These are phyloP conservation scores for Kandelia obovata DNA, from an alignment of 345 rosid species.

Conservation along the genomic window DNA sequence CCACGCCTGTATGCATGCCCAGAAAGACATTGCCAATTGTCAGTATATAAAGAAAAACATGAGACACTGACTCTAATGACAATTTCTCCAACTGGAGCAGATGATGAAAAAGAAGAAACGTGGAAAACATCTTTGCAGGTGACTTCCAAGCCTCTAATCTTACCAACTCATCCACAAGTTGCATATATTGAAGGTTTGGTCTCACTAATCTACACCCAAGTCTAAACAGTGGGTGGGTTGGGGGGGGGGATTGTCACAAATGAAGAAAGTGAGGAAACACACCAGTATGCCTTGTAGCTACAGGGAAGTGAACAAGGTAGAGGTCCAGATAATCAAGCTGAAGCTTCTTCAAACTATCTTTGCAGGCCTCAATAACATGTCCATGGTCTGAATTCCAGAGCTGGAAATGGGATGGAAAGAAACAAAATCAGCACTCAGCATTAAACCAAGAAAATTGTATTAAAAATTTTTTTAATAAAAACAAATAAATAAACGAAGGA, in stretches of 20 bases:
- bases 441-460: not conserved
- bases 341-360: constrained; percentile 81
- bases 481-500: not conserved
- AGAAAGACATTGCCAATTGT: not conserved
- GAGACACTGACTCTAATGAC: not conserved
- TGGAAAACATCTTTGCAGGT: not conserved
- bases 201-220: too few relatives aligned
- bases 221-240: too few relatives aligned
- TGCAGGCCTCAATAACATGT: constrained; percentile 82
- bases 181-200: not conserved
- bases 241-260: not conserved
- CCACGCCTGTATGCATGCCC: constrained; percentile 51
- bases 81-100: not conserved
- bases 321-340: constrained; percentile 85
- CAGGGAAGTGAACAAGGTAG: constrained; percentile 80
- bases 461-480: not conserved
- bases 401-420: constrained; percentile 28
- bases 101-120: not conserved
- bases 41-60: not conserved
- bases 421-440: not conserved
- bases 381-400: constrained; percentile 98
- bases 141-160: not conserved
- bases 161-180: not conserved
- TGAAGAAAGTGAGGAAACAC: constrained; percentile 1
- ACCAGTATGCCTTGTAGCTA: constrained; percentile 85